These are phyloP conservation scores for Pythium aphanidermatum DNA, from an alignment of 352 stramenopile genomes.

Conservation along the genomic window DNA sequence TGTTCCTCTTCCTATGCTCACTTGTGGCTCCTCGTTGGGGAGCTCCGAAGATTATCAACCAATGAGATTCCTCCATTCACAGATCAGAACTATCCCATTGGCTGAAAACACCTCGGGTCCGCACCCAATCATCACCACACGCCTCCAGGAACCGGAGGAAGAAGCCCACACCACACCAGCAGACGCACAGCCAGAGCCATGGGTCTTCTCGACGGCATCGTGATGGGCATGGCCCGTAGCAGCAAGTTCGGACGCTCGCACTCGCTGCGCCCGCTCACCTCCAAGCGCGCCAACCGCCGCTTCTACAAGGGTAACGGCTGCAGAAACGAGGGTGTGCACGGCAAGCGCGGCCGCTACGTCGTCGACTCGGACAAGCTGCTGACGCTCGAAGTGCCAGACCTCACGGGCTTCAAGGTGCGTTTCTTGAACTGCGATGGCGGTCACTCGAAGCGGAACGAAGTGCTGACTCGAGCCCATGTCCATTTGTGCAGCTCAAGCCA, in stretches of 20 bases:
- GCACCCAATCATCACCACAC: constrained; percentile 26
- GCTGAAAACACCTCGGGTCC: no score
- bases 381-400: constrained; percentile 90
- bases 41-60: neutral
- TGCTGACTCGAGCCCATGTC: neutral
- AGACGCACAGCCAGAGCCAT: constrained; percentile 24
- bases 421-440: neutral
- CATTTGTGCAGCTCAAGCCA: constrained; percentile 56
- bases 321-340: constrained; percentile 89
- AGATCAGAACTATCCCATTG: no score
- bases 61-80: neutral
- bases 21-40: neutral
- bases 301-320: constrained; percentile 96
- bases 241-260: constrained; percentile 85
- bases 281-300: constrained; percentile 91
- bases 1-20: constrained; percentile 1
- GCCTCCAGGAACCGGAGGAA: neutral
- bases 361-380: constrained; percentile 89
- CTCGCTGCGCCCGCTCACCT: constrained; percentile 85
- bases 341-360: constrained; percentile 90
- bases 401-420: constrained; percentile 88
- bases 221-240: constrained; percentile 61
- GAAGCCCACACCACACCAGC: neutral
- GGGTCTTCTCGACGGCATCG: constrained; percentile 72
- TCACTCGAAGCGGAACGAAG: neutral